Base-by-base conservation (phyloP, 1,139 yeast species). In the Kluyveromyces sp. region DNA sequence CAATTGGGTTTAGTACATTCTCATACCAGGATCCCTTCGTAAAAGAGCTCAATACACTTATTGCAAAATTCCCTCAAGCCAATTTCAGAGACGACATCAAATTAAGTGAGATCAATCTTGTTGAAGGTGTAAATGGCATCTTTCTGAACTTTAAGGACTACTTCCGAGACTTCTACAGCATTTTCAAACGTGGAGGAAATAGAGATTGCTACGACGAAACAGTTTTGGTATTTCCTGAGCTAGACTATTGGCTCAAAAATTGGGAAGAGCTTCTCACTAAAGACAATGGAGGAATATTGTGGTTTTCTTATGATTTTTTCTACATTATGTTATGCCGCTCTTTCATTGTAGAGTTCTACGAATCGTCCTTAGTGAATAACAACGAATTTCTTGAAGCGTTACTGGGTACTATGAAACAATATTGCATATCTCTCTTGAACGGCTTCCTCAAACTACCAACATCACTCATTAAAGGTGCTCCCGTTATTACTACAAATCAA, bases 1-100 rank as follows among this genome's bases (percentile, higher is more conserved):
- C 77, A 1, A 64, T 75, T 26, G 75, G 77, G 0, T 62, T 65
- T 40, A 77, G 77, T 3, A 58, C 55, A 13, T 58, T 59, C 36
- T 48, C 57, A 6, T 49, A 56, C 7, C 54, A 54, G 33, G 59
- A 60, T 43, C 49, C 46, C 12, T 47, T 52, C 31, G 30, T 58
- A 1, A 54, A 54, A 37, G 65, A 60, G 22, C 53, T 73, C 15
- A 67, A 73, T 56, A 61, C 63, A 20, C 49, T 72, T 30, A 66
- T 72, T 0, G 58, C 73, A 2, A 63, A 66, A 36, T 73, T 63
- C 48, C 77, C 78, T 2, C 67, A 63, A 44, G 67, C 73, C 1
- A 71, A 69, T 13, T 57, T 70, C 44, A 77, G 75, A 13, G 79
- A 74, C 57, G 71, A 71, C 16, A 71, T 74, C 26, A 73, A 73